A percentile compares a stretch with the other conserved stretches of the same genome.
phyloP scores from a whole-genome alignment of 2,329 filamentous ascomycete genomes.

The Ceratocystis destructans region DNA sequence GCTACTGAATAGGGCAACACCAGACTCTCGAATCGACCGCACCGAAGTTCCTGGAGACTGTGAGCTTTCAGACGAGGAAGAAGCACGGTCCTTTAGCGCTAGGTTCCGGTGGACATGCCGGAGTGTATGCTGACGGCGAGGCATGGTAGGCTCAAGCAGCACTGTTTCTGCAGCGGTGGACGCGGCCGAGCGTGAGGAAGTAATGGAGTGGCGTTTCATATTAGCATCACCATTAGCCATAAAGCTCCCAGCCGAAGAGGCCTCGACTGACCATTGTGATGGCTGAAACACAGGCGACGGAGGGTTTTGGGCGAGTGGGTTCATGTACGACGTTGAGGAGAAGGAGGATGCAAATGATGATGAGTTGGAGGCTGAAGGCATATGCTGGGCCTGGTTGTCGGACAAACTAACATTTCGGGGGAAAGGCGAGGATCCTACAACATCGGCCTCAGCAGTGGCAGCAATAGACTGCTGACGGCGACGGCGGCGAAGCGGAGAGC shows the following conservation, averaged over 20 bases:
- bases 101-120: conserved; percentile 46
- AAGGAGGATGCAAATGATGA: conserved; percentile 5
- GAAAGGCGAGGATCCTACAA: too few species aligned
- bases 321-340: conserved; percentile 7
- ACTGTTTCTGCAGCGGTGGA: not conserved
- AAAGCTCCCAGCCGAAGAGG: conserved; percentile 8
- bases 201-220: conserved; percentile 12
- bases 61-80: conserved; percentile 28
- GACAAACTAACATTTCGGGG: too few species aligned
- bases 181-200: conserved; percentile 9
- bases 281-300: conserved; percentile 10
- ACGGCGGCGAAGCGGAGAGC: not conserved
- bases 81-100: conserved; percentile 34
- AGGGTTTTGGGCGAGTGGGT: conserved; percentile 13
- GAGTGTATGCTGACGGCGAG: conserved; percentile 39
- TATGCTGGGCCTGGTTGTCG: conserved; percentile 6
- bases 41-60: conserved; percentile 31
- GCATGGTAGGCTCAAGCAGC: conserved; percentile 24
- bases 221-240: not conserved
- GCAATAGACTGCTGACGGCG: not conserved
- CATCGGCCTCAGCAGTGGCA: not conserved
- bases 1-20: conserved; percentile 24
- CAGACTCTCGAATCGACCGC: conserved; percentile 31
- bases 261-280: conserved; percentile 4
- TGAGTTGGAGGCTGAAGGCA: conserved; percentile 4